Evolutionary conservation across 208 protist genomes (phyloP).

Genomic region (Strigomonas galati): DNA sequence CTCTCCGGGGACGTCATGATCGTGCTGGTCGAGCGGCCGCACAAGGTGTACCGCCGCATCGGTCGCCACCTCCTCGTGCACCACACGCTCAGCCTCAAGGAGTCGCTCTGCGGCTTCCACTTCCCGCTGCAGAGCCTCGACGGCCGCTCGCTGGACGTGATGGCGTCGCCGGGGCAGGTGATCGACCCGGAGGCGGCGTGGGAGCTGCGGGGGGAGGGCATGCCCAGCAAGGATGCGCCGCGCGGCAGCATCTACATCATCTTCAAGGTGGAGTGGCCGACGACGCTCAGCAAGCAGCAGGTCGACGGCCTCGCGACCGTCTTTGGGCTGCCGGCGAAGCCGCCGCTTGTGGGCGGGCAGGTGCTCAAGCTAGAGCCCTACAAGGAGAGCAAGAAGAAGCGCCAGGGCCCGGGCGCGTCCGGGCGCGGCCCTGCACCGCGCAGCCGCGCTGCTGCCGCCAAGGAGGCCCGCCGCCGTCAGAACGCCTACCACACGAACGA

Average conservation of each 20-base stretch:
- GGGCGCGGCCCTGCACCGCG: slow-evolving; percentile 5
- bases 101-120: slow-evolving; percentile 93
- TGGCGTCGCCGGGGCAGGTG: slow-evolving; percentile 61
- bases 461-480: slow-evolving; percentile 1
- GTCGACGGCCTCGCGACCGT: slow-evolving; percentile 38
- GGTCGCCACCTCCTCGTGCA: slow-evolving; percentile 93
- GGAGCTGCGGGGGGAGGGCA: slow-evolving; percentile 82
- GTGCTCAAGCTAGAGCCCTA: slow-evolving; percentile 44
- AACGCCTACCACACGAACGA: slow-evolving; percentile 1
- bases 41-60: slow-evolving; percentile 89
- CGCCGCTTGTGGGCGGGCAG: slow-evolving; percentile 57
- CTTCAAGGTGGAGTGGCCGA: slow-evolving; percentile 87
- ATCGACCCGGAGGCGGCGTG: slow-evolving; percentile 71
- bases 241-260: slow-evolving; percentile 79
- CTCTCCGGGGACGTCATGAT: slow-evolving; percentile 96
- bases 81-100: slow-evolving; percentile 81
- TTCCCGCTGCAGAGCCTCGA: slow-evolving; percentile 91
- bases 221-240: slow-evolving; percentile 80
- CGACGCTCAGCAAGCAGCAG: slow-evolving; percentile 29
- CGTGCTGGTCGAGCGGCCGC: slow-evolving; percentile 89
- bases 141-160: slow-evolving; percentile 66
- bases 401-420: slow-evolving; percentile 5
- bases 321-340: slow-evolving; percentile 34
- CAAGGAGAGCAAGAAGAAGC: slow-evolving; percentile 24
- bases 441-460: slow-evolving; percentile 2